Evolutionary conservation across 129 eudicot genomes (phyloP), one percentile per base, ranked within the genome.

Genomic region (Helichrysum umbraculigerum): DNA sequence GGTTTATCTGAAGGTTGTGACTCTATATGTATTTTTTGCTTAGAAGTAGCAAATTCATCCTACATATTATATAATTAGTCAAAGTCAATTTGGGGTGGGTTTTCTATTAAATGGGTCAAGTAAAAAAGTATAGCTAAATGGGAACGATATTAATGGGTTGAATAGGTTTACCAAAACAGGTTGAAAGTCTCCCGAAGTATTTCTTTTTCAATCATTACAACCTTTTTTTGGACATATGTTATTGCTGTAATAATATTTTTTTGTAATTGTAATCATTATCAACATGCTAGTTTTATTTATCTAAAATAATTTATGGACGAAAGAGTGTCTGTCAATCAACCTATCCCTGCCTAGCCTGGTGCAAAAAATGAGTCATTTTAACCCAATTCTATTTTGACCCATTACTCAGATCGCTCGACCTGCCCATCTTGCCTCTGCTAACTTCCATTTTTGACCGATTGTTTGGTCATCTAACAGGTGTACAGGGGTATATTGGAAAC

Each of bases 401-500:
- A 16, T 44, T 11, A 44, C 52, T 10, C 16, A 10, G 15, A 1
- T 44, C 16, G 4, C 17, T 44, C 4, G 52, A 44, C 52, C 16
- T 11, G 4, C 52, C 52, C 52, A 44, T 44, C 52, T 10, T 44
- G 52, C 12, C 47, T 41, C 17, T 16, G 12, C 16, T 10, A 44
- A 16, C 52, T 44, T 44, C 1, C 1, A 6, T 74, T 35, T 58
- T 21, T 37, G 35, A 41, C 5, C 16, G 70, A 71, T 22, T 21
- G 7, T 37, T 5, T 69, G 60, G 19, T 59, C 33, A 29, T 72
- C 71, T 70, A 72, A 73, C 86, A 92, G 98, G 96, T 51, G 76
- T 85, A 74, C 95, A 82, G 74, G 96, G 92, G 34, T 88, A 83
- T 76, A 37, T 79, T 68, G 95, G 92, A 22, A 89, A 74, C 60